Evolutionary conservation across 2,329 filamentous ascomycete genomes (phyloP).

Genomic region (Aspergillus melleus): DNA sequence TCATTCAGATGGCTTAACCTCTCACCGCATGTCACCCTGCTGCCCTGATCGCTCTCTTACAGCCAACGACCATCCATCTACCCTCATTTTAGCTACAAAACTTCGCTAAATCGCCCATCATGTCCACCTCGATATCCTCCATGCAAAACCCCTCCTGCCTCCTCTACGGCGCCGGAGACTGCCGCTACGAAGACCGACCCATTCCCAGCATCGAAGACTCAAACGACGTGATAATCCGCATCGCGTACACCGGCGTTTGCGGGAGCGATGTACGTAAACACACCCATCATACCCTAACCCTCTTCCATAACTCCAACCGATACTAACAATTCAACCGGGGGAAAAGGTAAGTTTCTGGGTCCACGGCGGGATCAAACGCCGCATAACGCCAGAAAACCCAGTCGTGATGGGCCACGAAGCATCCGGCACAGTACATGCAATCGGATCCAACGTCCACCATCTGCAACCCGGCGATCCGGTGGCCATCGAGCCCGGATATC

Average conservation of each 20-base stretch:
- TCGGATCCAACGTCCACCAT: conserved; percentile 25
- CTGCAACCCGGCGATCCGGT: conserved; percentile 33
- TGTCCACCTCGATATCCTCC: not conserved
- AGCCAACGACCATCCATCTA: no score
- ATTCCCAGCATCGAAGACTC: conserved; percentile 37
- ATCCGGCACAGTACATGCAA: conserved; percentile 26
- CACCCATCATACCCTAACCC: no score
- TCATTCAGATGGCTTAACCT: no score
- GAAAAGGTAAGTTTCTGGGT: conserved; percentile 41
- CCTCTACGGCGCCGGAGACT: conserved; percentile 41
- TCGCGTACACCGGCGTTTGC: conserved; percentile 48
- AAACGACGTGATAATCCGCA: conserved; percentile 46
- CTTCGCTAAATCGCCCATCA: not conserved
- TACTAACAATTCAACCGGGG: not conserved
- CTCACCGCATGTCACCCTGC: no score
- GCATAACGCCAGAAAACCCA: conserved; percentile 26
- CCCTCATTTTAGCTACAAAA: not conserved
- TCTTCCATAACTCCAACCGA: not conserved
- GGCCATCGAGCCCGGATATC: conserved; percentile 37
- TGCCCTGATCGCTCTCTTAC: not conserved
- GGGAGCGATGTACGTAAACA: conserved; percentile 37
- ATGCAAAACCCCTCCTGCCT: conserved; percentile 43
- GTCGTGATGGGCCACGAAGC: conserved; percentile 39
- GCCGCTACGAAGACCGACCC: conserved; percentile 39
- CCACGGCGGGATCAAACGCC: conserved; percentile 34